Base-by-base conservation (phyloP, 1,284 basidiomycete species). In the Ganoderma lingzhi region DNA sequence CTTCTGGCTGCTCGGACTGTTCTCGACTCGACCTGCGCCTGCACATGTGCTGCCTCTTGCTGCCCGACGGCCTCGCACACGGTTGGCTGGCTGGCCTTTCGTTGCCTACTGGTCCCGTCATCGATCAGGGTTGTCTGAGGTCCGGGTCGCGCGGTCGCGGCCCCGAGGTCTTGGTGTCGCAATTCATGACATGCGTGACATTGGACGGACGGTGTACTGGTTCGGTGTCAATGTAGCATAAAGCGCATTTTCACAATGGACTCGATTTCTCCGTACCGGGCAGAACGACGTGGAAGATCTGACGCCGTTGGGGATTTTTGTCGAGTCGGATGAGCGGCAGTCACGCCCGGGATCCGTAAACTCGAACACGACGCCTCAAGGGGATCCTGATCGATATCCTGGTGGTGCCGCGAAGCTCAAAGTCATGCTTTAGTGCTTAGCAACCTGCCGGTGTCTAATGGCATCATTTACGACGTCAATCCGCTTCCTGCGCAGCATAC, bases 11-110 rank as follows among this genome's bases (percentile, higher is more conserved):
- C 42, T n/a, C n/a, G n/a, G n/a, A n/a, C n/a, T n/a, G 44, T 48
- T 62, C 71, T 69, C 65, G 63, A 60, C 23, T 23, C 65, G 8
- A 35, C 64, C 48, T 32, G 30, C 53, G 9, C 30, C 23, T 55
- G 60, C 62, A 51, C 30, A 67, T 58, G 32, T 63, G 55, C 35
- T 63, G 55, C 35, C 55, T 63, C 62, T 23, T 45, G n/a, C 44
- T 30, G 23, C 17, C 19, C 41, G 59, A 10, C 17, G 23, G 23
- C 17, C 23, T 35, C 37, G 59, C 35, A 30, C 37, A 19, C 44
- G 12, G 12, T 67, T 35, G 66, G 55, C 30, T 23, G 23, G 23
- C 37, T 23, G 28, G 53, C 30, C 30, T 3, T 19, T 56, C 53
- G 23, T 17, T 6, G 10, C 53, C 53, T 56, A 56, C 32, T 32